Conservation (phyloP, 1,284 basidiomycete genomes). For the Golubevia pallescens region DNA sequence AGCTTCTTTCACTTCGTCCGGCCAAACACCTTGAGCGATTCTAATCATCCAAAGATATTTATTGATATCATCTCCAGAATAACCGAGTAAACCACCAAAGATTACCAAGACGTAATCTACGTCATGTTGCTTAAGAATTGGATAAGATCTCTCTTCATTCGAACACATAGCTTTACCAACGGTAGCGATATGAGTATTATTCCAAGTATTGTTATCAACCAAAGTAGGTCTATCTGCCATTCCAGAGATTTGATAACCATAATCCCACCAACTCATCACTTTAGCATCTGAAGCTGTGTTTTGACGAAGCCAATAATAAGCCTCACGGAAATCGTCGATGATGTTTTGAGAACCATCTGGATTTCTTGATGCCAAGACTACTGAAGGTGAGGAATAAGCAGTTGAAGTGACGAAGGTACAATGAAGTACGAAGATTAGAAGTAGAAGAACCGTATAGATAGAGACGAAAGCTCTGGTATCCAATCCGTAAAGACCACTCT, state of each 20-base stretch:
- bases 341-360: conserved; percentile 89
- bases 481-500: conserved; percentile 80
- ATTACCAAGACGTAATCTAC: conserved; percentile 98
- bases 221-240: conserved; percentile 97
- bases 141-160: conserved; percentile 91
- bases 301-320: conserved; percentile 98
- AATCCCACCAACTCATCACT: conserved; percentile 99
- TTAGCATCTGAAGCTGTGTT: conserved; percentile 92
- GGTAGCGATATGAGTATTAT: conserved; percentile 91
- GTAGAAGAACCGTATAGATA: conserved; percentile 77
- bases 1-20: conserved; percentile 92
- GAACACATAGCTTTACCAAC: conserved; percentile 98
- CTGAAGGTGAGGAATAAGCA: conserved; percentile 97
- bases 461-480: conserved; percentile 83
- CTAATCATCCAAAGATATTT: conserved; percentile 83
- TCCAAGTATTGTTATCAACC: conserved; percentile 99
- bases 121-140: conserved; percentile 94
- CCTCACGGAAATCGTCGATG: conserved; percentile 99
- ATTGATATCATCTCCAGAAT: conserved; percentile 99
- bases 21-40: conserved; percentile 98
- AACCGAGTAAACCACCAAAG: conserved; percentile 94
- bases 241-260: conserved; percentile 98
- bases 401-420: conserved; percentile 95
- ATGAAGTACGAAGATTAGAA: conserved; percentile 80
- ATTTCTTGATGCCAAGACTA: conserved; percentile 83